Evolutionary conservation across 2,329 filamentous ascomycete species (phyloP).

Genomic region (Neofusicoccum sp.): DNA sequence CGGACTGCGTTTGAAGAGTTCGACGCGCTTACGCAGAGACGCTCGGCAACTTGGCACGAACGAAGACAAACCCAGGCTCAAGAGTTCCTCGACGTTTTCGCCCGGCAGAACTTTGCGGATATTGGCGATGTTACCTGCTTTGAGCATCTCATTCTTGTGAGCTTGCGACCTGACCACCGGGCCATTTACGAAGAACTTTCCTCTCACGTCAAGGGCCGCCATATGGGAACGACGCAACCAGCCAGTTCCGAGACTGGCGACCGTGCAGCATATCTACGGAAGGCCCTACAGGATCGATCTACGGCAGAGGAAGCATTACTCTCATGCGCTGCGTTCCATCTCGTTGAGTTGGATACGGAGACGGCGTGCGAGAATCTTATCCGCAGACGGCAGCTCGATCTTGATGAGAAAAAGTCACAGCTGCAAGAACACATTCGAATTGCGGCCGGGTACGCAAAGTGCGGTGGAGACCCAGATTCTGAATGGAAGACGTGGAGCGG

Average conservation of each 20-base stretch:
- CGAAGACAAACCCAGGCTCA: slow-evolving; percentile 54
- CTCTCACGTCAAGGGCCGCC: slow-evolving; percentile 51
- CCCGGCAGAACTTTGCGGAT: slow-evolving; percentile 37
- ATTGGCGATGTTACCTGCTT: slow-evolving; percentile 39
- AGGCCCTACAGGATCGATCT: slow-evolving; percentile 44
- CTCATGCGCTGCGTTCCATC: slow-evolving; percentile 23
- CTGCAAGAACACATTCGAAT: not conserved
- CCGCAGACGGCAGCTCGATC: not conserved
- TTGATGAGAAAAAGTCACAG: not conserved
- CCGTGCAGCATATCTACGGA: slow-evolving; percentile 41
- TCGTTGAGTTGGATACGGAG: not conserved
- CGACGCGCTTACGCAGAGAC: slow-evolving; percentile 49
- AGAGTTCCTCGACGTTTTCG: slow-evolving; percentile 54
- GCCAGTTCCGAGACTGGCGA: slow-evolving; percentile 32
- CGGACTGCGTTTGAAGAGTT: slow-evolving; percentile 56
- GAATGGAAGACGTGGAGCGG: not conserved
- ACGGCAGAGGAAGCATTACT: slow-evolving; percentile 55
- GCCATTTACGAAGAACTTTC: slow-evolving; percentile 56
- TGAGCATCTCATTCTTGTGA: slow-evolving; percentile 43
- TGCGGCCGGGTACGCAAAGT: not conserved
- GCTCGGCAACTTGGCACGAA: slow-evolving; percentile 53
- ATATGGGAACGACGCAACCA: slow-evolving; percentile 46
- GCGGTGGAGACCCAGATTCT: not conserved
- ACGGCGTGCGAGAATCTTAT: not conserved
- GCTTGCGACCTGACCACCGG: slow-evolving; percentile 48